Percentiles rank a stretch among this genome's conserved stretches.
Evolutionary conservation across 2,329 filamentous ascomycete genomes (phyloP).

Genomic region (Cladophialophora immunda): DNA sequence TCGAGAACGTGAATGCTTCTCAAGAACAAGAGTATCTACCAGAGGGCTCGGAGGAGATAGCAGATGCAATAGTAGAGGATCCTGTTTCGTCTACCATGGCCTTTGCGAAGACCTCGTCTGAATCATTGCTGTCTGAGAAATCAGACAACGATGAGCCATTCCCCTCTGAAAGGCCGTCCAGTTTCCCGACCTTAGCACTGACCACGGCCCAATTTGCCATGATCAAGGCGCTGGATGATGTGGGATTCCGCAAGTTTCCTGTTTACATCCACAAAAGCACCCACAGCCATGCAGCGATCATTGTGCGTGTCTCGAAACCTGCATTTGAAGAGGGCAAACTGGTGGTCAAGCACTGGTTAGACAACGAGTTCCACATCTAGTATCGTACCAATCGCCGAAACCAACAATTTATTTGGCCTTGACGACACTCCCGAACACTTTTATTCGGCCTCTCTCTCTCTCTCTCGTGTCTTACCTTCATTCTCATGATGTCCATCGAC

Average conservation of each 20-base stretch:
- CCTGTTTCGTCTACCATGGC: slow-evolving; percentile 20
- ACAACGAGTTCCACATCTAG: slow-evolving; percentile 74
- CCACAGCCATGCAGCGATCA: slow-evolving; percentile 92
- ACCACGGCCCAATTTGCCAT: slow-evolving; percentile 84
- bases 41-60: slow-evolving; percentile 62
- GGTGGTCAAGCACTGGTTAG: slow-evolving; percentile 82
- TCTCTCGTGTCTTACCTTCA: too few species aligned
- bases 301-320: slow-evolving; percentile 74
- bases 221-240: slow-evolving; percentile 75
- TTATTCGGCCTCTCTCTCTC: too few species aligned
- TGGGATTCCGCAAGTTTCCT: slow-evolving; percentile 67
- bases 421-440: too few species aligned
- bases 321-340: slow-evolving; percentile 78
- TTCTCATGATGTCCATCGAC: too few species aligned
- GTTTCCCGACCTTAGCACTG: slow-evolving; percentile 77
- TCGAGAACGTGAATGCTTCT: slow-evolving; percentile 74
- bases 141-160: slow-evolving; percentile 42
- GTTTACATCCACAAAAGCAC: slow-evolving; percentile 66
- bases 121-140: slow-evolving; percentile 40
- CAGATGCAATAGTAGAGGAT: slow-evolving; percentile 25
- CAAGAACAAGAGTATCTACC: slow-evolving; percentile 77
- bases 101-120: slow-evolving; percentile 26
- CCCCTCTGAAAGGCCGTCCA: slow-evolving; percentile 43
- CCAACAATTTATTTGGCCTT: too few species aligned
- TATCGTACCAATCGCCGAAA: too few species aligned